These are phyloP conservation scores for Biscutella laevigata DNA, from an alignment of 441 rosid genomes.

Conservation along the genomic window DNA sequence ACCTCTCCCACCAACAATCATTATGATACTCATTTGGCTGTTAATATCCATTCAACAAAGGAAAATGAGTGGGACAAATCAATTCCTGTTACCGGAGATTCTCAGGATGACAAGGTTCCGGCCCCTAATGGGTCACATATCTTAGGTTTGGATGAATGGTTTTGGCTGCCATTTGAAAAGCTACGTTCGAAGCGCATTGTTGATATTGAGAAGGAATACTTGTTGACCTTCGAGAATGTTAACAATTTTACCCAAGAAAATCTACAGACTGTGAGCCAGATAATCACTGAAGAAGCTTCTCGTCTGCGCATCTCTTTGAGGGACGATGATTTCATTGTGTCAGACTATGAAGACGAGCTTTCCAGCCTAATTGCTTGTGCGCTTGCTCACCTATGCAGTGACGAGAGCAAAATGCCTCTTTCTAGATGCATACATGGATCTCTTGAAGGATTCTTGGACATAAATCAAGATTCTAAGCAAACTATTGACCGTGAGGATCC, in stretches of 20 bases:
- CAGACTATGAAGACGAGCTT: slow-evolving; percentile 85
- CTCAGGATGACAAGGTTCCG: slow-evolving; percentile 8
- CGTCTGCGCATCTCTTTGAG: slow-evolving; percentile 70
- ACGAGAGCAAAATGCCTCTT: slow-evolving; percentile 32
- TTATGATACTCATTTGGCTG: slow-evolving; percentile 26
- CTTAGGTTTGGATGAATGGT: slow-evolving; percentile 59
- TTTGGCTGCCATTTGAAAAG: slow-evolving; percentile 75
- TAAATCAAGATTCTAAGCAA: slow-evolving; percentile 37
- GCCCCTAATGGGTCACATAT: slow-evolving; percentile 26
- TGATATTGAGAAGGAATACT: slow-evolving; percentile 52
- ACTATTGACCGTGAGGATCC: slow-evolving; percentile 45
- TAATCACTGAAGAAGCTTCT: slow-evolving; percentile 68
- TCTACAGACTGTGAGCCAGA: slow-evolving; percentile 36
- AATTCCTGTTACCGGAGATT: slow-evolving; percentile 29
- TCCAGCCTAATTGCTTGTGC: slow-evolving; percentile 93
- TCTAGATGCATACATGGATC: slow-evolving; percentile 45
- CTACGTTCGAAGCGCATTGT: slow-evolving; percentile 42
- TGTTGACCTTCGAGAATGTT: slow-evolving; percentile 43
- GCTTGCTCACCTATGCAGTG: slow-evolving; percentile 38
- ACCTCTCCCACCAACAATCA: slow-evolving; percentile 24
- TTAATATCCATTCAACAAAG: slow-evolving; percentile 20
- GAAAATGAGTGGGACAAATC: slow-evolving; percentile 27
- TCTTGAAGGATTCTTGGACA: slow-evolving; percentile 48
- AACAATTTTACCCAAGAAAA: slow-evolving; percentile 35
- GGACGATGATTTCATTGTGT: slow-evolving; percentile 46